Evolutionary conservation across 1,139 yeast species (phyloP).

Genomic region (Pichia inconspicua): DNA sequence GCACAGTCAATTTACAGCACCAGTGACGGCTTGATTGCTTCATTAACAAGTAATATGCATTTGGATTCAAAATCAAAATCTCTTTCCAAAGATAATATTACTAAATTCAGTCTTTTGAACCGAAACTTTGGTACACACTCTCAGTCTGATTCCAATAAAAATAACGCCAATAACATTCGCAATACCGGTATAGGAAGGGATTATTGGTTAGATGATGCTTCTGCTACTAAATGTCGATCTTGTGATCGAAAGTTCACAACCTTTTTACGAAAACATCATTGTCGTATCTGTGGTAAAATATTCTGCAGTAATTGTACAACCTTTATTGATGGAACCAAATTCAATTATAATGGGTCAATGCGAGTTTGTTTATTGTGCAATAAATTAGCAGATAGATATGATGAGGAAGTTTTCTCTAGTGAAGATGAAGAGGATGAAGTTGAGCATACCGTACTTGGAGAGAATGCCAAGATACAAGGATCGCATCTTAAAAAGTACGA

Average conservation of each 20-base stretch:
- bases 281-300: slow-evolving; percentile 92
- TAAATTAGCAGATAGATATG: slow-evolving; percentile 49
- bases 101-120: slow-evolving; percentile 1
- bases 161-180: slow-evolving; percentile 11
- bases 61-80: neutral
- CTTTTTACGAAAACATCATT: slow-evolving; percentile 88
- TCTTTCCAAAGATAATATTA: neutral
- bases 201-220: slow-evolving; percentile 56
- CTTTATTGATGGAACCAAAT: slow-evolving; percentile 67
- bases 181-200: slow-evolving; percentile 29
- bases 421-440: slow-evolving; percentile 37
- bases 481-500: neutral
- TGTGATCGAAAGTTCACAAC: slow-evolving; percentile 52
- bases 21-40: slow-evolving; percentile 4
- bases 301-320: slow-evolving; percentile 85
- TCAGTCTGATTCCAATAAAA: neutral
- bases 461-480: neutral
- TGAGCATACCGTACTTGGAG: neutral
- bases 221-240: slow-evolving; percentile 48
- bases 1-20: slow-evolving; percentile 1
- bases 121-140: neutral
- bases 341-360: slow-evolving; percentile 60
- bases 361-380: slow-evolving; percentile 77
- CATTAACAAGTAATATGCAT: neutral
- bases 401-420: slow-evolving; percentile 54